Conservation (phyloP, 2,329 filamentous ascomycete genomes). For the Ceratocystis eucalypticola region DNA sequence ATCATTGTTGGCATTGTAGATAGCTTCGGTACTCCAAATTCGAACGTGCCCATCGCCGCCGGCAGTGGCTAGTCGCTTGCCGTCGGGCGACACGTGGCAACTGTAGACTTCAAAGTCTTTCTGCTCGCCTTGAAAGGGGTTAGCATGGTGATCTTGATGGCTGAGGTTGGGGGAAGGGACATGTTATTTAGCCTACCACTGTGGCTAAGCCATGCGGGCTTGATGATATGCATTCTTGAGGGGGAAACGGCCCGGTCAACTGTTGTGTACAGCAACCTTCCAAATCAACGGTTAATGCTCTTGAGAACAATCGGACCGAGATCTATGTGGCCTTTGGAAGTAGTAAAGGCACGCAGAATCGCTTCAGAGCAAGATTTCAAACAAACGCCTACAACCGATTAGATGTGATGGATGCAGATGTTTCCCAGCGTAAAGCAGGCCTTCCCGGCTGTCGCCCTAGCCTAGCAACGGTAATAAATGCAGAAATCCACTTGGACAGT, state of each 20-base stretch:
- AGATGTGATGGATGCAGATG: not conserved
- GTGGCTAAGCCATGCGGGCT: conserved; percentile 91
- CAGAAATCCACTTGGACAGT: not conserved
- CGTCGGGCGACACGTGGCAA: conserved; percentile 93
- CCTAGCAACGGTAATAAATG: not conserved
- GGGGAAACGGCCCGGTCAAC: not conserved
- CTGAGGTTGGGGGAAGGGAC: not conserved
- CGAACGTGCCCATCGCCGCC: conserved; percentile 96
- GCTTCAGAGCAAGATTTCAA: not conserved
- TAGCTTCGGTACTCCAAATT: conserved; percentile 93
- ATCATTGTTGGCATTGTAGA: conserved; percentile 64
- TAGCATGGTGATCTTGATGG: not conserved
- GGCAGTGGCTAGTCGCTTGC: conserved; percentile 78
- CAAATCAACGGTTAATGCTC: too few relatives aligned
- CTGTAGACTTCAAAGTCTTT: conserved; percentile 98
- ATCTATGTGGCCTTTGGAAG: not conserved
- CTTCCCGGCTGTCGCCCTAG: not conserved
- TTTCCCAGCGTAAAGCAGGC: not conserved
- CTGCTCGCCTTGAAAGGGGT: conserved; percentile 49
- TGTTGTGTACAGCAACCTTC: not conserved
- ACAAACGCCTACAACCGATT: not conserved
- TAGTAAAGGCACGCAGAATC: not conserved
- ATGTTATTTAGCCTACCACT: conserved; percentile 36
- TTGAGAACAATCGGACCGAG: not conserved
- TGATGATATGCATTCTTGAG: conserved; percentile 69